Evolutionary conservation across 2,329 filamentous ascomycete genomes (phyloP), one percentile per base, ranked within the genome.

Genomic region (Apiospora koreana): DNA sequence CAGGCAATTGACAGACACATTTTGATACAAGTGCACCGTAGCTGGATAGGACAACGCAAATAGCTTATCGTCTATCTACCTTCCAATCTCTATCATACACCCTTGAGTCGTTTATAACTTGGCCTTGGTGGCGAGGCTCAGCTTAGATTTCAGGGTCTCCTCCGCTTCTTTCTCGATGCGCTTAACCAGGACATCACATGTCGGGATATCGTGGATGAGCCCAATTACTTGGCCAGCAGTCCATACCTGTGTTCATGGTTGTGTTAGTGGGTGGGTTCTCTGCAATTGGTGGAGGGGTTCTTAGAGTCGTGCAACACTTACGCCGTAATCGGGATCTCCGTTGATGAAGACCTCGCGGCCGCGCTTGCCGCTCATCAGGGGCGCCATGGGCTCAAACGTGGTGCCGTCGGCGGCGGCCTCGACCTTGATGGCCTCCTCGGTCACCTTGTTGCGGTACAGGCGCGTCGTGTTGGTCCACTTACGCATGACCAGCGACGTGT

Each of bases 141-240:
- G 83, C 72, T 87, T 88, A 77, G 89, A 88, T 76, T 82, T 86
- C 73, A 95, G 83, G 4, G 91, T 86, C 70, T 88, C 86, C 78
- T 92, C 87, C 0, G 93, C 93, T 80, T 95, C 93, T 79, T 86
- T 90, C 84, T 95, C 93, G 75, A 96, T 95, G 70, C 93, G 88
- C 75, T 85, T 85, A 12, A 94, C 83, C 35, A 96, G 83, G 1
- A 83, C 90, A 65, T 87, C 87, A 77, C 93, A 95, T 0, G 91
- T 93, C 10, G 93, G 93, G 69, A 95, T 93, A 76, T 96, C 93
- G 75, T 95, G 90, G 72, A 96, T 96, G 69, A 96, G 80, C 7
- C 93, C 93, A 74, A 99, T 97, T 75, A 98, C 95, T 80, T 98
- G 95, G 14, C 96, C 96, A 10, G 95, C 94, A 25, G 96, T 98